Evolutionary conservation across 139 green algal genomes (phyloP).

Genomic region (Chlamydomonas sphaeroides): DNA sequence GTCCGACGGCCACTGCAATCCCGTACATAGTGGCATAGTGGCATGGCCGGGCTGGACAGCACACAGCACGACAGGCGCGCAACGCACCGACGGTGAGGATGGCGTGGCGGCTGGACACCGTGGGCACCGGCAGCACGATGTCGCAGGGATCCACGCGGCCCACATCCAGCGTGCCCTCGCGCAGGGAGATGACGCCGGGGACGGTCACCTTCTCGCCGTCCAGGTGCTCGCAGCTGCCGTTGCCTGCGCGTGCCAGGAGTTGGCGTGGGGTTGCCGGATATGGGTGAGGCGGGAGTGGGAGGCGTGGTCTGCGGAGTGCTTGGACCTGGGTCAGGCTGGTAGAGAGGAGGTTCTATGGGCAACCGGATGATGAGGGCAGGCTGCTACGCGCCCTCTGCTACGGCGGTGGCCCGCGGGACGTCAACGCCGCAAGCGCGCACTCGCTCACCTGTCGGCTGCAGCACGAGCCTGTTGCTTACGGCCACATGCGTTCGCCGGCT

Average conservation of each 20-base stretch:
- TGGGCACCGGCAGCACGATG: constrained; percentile 50
- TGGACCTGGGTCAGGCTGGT: background rate
- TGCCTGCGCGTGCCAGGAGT: constrained; percentile 2
- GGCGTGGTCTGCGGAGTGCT: background rate
- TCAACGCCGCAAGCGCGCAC: background rate
- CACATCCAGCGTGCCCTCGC: constrained; percentile 50
- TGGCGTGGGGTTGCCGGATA: too few species aligned
- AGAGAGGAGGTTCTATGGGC: background rate
- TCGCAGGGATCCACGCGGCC: constrained; percentile 50
- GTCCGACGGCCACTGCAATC: too few species aligned
- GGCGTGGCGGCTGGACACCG: constrained; percentile 53
- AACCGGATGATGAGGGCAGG: too few species aligned
- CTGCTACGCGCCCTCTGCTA: background rate
- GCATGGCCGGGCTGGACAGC: too few species aligned
- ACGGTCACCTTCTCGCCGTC: constrained; percentile 41
- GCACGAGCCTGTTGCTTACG: constrained; percentile 20
- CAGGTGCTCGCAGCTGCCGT: constrained; percentile 48
- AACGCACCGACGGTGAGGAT: constrained; percentile 51
- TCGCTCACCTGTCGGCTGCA: constrained; percentile 9
- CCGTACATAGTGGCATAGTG: too few species aligned
- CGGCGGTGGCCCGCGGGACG: background rate
- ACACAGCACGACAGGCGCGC: too few species aligned
- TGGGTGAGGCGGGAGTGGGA: background rate
- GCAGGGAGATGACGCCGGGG: constrained; percentile 27
- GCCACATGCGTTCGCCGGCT: constrained; percentile 2